Conservation (phyloP, 305 asterid species). For the Andrographis paniculata region DNA sequence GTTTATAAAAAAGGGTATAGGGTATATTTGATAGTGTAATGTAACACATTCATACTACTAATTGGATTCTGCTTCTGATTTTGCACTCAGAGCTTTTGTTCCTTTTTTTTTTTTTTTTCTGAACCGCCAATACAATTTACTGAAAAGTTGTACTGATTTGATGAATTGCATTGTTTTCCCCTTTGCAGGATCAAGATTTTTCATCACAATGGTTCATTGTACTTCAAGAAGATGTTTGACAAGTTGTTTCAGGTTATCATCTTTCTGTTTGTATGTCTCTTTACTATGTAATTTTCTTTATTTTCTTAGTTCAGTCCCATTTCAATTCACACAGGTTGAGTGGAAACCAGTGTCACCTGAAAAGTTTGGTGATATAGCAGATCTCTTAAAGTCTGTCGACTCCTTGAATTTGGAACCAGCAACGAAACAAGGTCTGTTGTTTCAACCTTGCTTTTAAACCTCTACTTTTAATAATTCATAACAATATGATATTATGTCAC, state of each 20-base stretch:
- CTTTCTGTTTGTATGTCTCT: constrained; percentile 17
- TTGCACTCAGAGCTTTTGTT: too few species aligned
- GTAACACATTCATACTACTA: too few species aligned
- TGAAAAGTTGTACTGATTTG: constrained; percentile 8
- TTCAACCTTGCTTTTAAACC: too few species aligned
- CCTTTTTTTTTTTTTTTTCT: not conserved
- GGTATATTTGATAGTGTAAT: not conserved
- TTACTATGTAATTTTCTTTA: constrained; percentile 15
- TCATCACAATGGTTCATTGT: constrained; percentile 70
- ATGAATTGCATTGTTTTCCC: not conserved
- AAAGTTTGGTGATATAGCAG: constrained; percentile 61
- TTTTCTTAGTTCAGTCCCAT: constrained; percentile 14
- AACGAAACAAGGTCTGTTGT: constrained; percentile 48
- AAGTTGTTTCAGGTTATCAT: constrained; percentile 77
- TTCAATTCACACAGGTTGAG: constrained; percentile 58
- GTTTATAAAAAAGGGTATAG: not conserved
- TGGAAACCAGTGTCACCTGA: constrained; percentile 90
- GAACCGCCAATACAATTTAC: not conserved
- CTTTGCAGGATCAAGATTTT: constrained; percentile 78
- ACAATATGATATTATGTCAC: constrained; percentile 23
- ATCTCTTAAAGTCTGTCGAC: constrained; percentile 48
- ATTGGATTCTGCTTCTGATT: too few species aligned
- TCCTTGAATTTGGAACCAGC: constrained; percentile 59
- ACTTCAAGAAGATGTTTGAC: constrained; percentile 82
- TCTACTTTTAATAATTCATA: not conserved